Evolutionary conservation across 257 asterid genomes (phyloP).

Genomic region (Petunia axillaris): DNA sequence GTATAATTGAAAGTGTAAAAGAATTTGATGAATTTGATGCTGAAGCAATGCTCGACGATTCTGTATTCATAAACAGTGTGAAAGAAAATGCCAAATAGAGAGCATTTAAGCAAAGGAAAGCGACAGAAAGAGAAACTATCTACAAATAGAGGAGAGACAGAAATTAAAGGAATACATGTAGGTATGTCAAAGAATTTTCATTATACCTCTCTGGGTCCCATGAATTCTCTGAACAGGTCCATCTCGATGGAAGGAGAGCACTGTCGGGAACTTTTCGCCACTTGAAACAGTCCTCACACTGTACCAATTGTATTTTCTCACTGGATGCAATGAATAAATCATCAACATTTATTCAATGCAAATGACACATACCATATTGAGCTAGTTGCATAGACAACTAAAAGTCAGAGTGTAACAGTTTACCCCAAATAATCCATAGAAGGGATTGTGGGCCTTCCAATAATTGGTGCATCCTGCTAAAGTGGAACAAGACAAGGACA

Average conservation of each 20-base stretch:
- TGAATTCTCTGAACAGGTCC: constrained; percentile 75
- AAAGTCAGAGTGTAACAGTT: constrained; percentile 32
- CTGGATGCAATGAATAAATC: constrained; percentile 38
- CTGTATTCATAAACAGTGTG: no score
- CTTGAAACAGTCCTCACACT: constrained; percentile 90
- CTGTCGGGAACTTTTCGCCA: constrained; percentile 85
- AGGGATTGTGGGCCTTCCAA: constrained; percentile 86
- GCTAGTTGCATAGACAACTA: constrained; percentile 5
- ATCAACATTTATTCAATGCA: constrained; percentile 34
- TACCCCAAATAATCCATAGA: constrained; percentile 72
- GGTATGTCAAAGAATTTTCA: constrained; percentile 2
- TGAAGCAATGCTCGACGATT: no score
- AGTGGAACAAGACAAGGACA: constrained; percentile 31
- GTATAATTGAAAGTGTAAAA: no score
- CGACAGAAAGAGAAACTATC: no score
- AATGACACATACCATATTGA: constrained; percentile 27
- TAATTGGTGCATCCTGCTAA: constrained; percentile 73
- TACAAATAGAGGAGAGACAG: no score
- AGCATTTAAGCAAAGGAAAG: no score
- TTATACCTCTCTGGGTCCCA: constrained; percentile 75
- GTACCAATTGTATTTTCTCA: constrained; percentile 71
- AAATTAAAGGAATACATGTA: neutral
- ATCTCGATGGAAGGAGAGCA: constrained; percentile 74
- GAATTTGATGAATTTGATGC: no score
- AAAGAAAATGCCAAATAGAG: no score